phyloP scores from a whole-genome alignment of 768 basidiomycete genomes.

The Trametes villosa region DNA sequence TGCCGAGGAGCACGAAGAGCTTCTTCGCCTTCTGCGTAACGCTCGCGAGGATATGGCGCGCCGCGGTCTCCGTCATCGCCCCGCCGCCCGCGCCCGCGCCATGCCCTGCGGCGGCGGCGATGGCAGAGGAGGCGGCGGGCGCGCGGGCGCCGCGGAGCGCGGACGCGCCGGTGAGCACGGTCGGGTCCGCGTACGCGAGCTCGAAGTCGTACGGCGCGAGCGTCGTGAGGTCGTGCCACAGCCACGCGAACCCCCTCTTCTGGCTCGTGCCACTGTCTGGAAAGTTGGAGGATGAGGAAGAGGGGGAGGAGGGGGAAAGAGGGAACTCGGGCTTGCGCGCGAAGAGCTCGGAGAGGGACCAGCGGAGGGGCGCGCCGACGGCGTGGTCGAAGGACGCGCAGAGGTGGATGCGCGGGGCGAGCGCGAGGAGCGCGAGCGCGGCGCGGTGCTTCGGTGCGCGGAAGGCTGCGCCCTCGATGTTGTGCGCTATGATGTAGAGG shows the following conservation, averaged over 20 bases:
- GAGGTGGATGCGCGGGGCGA: constrained; percentile 78
- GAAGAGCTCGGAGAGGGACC: constrained; percentile 69
- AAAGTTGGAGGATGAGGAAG: constrained; percentile 1
- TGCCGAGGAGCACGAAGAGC: constrained; percentile 74
- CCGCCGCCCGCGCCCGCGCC: constrained; percentile 36
- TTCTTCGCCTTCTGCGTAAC: constrained; percentile 88
- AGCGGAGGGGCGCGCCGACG: constrained; percentile 75
- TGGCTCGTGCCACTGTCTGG: not conserved
- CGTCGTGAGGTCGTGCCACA: constrained; percentile 92
- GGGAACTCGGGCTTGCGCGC: constrained; percentile 40
- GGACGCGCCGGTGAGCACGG: constrained; percentile 58
- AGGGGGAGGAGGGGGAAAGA: not conserved
- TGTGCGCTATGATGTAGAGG: constrained; percentile 85
- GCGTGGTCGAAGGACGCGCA: constrained; percentile 88
- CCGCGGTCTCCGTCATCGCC: constrained; percentile 73
- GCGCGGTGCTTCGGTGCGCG: constrained; percentile 67
- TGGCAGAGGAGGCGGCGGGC: constrained; percentile 21
- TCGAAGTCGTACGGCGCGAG: constrained; percentile 83
- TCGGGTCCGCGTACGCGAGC: constrained; percentile 66
- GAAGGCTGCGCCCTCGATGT: constrained; percentile 78
- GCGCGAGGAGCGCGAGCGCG: constrained; percentile 71
- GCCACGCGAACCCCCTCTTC: constrained; percentile 67
- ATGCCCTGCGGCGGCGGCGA: not conserved
- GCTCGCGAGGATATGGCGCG: constrained; percentile 80
- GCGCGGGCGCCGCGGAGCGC: constrained; percentile 28